Evolutionary conservation across 2,329 filamentous ascomycete species (phyloP).

Genomic region (Fusarium proliferatum): DNA sequence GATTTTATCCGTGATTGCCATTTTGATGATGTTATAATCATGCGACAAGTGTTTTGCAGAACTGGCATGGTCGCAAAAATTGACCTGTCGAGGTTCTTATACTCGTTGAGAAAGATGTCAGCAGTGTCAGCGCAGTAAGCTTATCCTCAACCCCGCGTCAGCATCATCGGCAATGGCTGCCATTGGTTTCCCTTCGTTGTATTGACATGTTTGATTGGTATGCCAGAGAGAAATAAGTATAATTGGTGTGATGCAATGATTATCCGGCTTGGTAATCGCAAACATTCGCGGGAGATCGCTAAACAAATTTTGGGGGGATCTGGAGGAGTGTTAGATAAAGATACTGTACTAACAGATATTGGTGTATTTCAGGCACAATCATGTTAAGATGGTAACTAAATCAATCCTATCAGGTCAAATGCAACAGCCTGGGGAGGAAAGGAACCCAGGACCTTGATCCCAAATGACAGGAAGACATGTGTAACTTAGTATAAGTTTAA

Average conservation of each 20-base stretch:
- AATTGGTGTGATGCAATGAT: rapidly evolving
- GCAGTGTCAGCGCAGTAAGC: conserved; percentile 3
- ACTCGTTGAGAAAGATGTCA: background rate
- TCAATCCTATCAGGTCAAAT: background rate
- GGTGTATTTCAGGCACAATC: rapidly evolving
- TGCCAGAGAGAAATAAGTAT: background rate
- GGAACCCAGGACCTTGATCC: background rate
- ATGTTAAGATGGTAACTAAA: rapidly evolving
- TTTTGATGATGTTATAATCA: background rate
- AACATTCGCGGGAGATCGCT: too few relatives aligned
- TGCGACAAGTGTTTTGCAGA: background rate
- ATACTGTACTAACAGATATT: rapidly evolving
- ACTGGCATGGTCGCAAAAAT: rapidly evolving
- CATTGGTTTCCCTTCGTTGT: background rate
- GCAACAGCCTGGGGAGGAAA: background rate
- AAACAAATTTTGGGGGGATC: rapidly evolving
- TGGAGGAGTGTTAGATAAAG: rapidly evolving
- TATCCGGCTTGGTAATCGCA: too few relatives aligned
- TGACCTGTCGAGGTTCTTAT: background rate
- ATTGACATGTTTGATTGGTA: too few relatives aligned
- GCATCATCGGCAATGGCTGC: background rate
- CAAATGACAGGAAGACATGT: background rate
- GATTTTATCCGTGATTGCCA: conserved; percentile 23
- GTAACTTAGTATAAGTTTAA: rapidly evolving
- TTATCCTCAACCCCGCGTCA: background rate